Conservation (phyloP, 768 basidiomycete genomes). For the Leccinum truebloodii region DNA sequence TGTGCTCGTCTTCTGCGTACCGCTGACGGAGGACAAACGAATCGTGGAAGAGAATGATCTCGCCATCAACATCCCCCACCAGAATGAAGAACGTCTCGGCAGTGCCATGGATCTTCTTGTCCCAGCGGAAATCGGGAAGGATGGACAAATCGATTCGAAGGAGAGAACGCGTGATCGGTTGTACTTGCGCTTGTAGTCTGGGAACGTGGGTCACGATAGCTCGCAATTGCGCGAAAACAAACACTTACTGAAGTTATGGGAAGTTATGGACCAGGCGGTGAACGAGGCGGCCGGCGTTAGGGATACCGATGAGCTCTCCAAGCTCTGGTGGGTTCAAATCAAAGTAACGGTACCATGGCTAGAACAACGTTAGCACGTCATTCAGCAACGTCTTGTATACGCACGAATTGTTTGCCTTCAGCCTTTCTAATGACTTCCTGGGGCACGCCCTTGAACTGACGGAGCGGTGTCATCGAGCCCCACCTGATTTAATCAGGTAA, state of each 20-base stretch:
- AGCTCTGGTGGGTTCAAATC: slow-evolving; percentile 91
- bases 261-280: slow-evolving; percentile 94
- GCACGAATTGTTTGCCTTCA: slow-evolving; percentile 95
- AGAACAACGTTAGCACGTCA: slow-evolving; percentile 4
- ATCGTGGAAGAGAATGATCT: too few species aligned
- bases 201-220: too few species aligned
- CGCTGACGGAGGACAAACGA: too few species aligned
- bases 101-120: too few species aligned
- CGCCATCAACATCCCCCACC: too few species aligned
- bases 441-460: slow-evolving; percentile 94
- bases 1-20: too few species aligned
- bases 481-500: slow-evolving; percentile 57
- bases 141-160: too few species aligned
- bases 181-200: too few species aligned
- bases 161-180: too few species aligned
- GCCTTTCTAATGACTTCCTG: slow-evolving; percentile 84
- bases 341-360: slow-evolving; percentile 98
- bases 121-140: too few species aligned
- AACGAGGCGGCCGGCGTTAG: slow-evolving; percentile 89
- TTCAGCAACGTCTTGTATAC: slow-evolving; percentile 26
- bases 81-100: too few species aligned
- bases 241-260: slow-evolving; percentile 84
- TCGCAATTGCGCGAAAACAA: neutral
- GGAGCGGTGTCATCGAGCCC: slow-evolving; percentile 95
- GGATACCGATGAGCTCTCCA: slow-evolving; percentile 92